Conservation (phyloP, 352 stramenopile species). For the Chrysophaeum taylorii region DNA sequence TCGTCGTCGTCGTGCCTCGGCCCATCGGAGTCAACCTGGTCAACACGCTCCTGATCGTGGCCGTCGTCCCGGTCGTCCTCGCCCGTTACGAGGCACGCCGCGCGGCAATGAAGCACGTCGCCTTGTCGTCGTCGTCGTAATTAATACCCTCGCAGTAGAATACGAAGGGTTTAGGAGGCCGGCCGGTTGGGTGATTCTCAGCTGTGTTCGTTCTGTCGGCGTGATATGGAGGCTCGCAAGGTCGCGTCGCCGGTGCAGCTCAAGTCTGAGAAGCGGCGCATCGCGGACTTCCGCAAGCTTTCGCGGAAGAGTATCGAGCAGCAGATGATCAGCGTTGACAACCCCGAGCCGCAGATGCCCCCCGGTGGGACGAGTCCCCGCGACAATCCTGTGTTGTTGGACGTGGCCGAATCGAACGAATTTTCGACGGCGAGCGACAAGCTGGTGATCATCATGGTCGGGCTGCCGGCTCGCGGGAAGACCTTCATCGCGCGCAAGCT, state of each 20-base stretch:
- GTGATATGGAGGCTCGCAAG: no score
- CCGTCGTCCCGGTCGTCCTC: neutral
- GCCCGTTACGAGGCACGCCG: neutral
- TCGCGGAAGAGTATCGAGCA: no score
- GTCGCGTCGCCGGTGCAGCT: no score
- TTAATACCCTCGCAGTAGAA: no score
- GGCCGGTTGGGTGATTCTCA: no score
- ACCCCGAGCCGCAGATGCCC: slow-evolving; percentile 10
- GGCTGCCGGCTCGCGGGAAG: slow-evolving; percentile 81
- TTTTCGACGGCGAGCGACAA: slow-evolving; percentile 55
- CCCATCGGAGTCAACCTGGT: neutral
- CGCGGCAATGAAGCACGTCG: no score
- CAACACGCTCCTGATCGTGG: neutral
- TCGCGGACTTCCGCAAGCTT: no score
- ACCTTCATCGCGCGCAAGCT: slow-evolving; percentile 83
- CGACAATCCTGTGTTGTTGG: slow-evolving; percentile 3
- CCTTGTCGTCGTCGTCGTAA: no score
- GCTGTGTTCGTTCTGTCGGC: no score
- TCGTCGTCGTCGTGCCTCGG: neutral
- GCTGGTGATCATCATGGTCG: slow-evolving; percentile 87
- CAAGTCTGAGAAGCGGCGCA: no score
- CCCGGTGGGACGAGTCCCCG: neutral
- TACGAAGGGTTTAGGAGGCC: no score
- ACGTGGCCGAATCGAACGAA: neutral
- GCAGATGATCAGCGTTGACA: no score